phyloP scores from a whole-genome alignment of 2,329 filamentous ascomycete genomes.

The Penicillium crustosum region DNA sequence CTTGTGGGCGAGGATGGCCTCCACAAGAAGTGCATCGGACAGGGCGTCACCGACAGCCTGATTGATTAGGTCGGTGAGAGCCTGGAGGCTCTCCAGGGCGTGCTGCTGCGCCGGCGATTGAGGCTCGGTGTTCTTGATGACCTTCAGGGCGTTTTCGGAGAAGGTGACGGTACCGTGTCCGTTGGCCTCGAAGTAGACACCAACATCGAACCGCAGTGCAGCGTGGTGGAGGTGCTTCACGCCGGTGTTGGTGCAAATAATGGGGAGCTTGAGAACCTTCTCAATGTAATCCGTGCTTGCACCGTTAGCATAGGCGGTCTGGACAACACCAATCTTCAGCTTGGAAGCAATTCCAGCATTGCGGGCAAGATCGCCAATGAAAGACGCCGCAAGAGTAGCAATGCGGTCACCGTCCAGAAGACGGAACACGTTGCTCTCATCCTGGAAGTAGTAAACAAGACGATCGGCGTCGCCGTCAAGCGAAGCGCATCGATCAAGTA shows the following conservation, averaged over 20 bases:
- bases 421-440: conserved; percentile 78
- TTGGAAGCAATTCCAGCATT: conserved; percentile 76
- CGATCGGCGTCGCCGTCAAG: conserved; percentile 95
- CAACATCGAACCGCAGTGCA: conserved; percentile 91
- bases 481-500: conserved; percentile 79
- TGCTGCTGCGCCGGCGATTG: conserved; percentile 90
- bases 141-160: conserved; percentile 75
- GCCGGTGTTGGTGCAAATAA: conserved; percentile 90
- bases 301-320: conserved; percentile 97
- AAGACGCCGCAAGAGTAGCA: conserved; percentile 87
- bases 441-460: conserved; percentile 90
- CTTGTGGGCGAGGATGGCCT: conserved; percentile 95
- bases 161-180: conserved; percentile 97
- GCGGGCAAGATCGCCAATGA: conserved; percentile 83
- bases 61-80: conserved; percentile 89
- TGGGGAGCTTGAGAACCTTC: conserved; percentile 81
- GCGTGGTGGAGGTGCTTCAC: conserved; percentile 98
- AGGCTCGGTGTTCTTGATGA: conserved; percentile 76
- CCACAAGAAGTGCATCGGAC: conserved; percentile 92
- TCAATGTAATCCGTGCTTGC: conserved; percentile 90
- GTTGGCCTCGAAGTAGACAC: conserved; percentile 98
- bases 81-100: conserved; percentile 79
- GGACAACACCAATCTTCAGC: conserved; percentile 88
- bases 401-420: conserved; percentile 97
- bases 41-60: conserved; percentile 96